Percentiles rank a stretch among this genome's conserved stretches.
Conservation (phyloP, 192 early-diverging fungal genomes). For the Gigaspora rosea region DNA sequence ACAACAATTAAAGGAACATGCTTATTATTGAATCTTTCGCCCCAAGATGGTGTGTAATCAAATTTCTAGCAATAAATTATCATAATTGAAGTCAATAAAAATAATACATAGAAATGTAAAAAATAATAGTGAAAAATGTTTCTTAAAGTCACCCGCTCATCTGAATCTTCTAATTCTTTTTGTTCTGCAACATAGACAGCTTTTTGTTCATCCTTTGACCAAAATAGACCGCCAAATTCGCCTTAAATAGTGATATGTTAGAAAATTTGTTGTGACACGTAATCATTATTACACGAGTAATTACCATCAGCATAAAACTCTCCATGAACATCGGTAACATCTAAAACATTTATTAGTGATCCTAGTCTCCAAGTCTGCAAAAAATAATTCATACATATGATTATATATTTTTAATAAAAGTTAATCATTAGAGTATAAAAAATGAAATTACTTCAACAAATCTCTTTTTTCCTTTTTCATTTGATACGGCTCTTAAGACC, state of each 20-base stretch:
- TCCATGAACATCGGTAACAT: constrained; percentile 69
- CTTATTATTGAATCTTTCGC: constrained; percentile 69
- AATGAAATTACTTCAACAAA: constrained; percentile 55
- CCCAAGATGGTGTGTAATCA: constrained; percentile 59
- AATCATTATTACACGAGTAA: constrained; percentile 23
- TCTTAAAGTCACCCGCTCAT: constrained; percentile 19
- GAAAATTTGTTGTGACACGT: constrained; percentile 1
- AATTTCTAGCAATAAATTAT: background rate
- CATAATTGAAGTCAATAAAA: background rate
- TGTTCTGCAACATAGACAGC: constrained; percentile 75
- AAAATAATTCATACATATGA: background rate
- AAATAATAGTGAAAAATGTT: background rate
- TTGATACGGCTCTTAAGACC: constrained; percentile 45
- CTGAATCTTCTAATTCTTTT: constrained; percentile 49
- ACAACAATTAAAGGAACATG: constrained; percentile 55
- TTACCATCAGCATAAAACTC: constrained; percentile 69
- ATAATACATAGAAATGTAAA: background rate
- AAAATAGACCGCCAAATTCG: constrained; percentile 60
- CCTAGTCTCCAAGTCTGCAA: constrained; percentile 54
- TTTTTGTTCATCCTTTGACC: constrained; percentile 57
- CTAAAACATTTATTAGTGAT: constrained; percentile 54
- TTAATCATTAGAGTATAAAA: background rate
- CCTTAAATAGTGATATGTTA: background rate
- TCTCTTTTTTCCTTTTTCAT: constrained; percentile 47
- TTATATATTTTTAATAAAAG: background rate